phyloP scores from a whole-genome alignment of 2,329 filamentous ascomycete species.

The Sarocladiaceae sp. region DNA sequence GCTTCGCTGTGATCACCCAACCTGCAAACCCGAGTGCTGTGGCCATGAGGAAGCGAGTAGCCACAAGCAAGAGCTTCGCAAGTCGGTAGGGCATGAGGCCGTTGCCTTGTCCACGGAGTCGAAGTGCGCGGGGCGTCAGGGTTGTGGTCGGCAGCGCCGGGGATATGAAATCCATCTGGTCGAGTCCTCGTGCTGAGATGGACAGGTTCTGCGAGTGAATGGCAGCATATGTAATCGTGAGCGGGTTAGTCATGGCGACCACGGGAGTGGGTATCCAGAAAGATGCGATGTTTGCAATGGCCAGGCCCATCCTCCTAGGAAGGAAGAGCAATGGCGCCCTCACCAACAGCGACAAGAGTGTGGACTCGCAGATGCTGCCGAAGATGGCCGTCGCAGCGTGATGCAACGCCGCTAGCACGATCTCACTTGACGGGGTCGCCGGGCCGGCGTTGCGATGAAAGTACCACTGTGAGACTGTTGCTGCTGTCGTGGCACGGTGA shows the following conservation, averaged over 20 bases:
- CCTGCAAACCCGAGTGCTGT: slow-evolving; percentile 86
- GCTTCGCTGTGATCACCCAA: slow-evolving; percentile 91
- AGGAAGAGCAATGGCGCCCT: slow-evolving; percentile 82
- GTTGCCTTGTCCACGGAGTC: slow-evolving; percentile 32
- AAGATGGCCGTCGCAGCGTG: slow-evolving; percentile 86
- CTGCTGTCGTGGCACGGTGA: slow-evolving; percentile 86
- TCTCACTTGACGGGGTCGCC: slow-evolving; percentile 69
- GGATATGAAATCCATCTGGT: slow-evolving; percentile 76
- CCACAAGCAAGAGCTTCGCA: slow-evolving; percentile 86
- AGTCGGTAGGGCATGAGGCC: slow-evolving; percentile 82
- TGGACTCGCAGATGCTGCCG: slow-evolving; percentile 87
- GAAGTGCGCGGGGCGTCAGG: slow-evolving; percentile 52
- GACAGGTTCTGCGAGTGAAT: slow-evolving; percentile 86
- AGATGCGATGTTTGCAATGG: slow-evolving; percentile 71
- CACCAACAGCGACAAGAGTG: slow-evolving; percentile 73
- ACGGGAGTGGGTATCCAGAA: slow-evolving; percentile 82
- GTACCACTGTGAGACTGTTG: slow-evolving; percentile 98
- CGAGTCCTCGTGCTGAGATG: slow-evolving; percentile 72
- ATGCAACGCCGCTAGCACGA: slow-evolving; percentile 76
- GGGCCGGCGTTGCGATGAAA: slow-evolving; percentile 87
- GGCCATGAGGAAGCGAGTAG: slow-evolving; percentile 87
- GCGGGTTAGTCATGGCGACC: slow-evolving; percentile 80
- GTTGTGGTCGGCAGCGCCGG: slow-evolving; percentile 71
- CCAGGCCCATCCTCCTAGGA: slow-evolving; percentile 60
- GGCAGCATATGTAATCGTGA: slow-evolving; percentile 87